phyloP scores from a whole-genome alignment of 108 stramenopile species.

The Cyclotella atomus region DNA sequence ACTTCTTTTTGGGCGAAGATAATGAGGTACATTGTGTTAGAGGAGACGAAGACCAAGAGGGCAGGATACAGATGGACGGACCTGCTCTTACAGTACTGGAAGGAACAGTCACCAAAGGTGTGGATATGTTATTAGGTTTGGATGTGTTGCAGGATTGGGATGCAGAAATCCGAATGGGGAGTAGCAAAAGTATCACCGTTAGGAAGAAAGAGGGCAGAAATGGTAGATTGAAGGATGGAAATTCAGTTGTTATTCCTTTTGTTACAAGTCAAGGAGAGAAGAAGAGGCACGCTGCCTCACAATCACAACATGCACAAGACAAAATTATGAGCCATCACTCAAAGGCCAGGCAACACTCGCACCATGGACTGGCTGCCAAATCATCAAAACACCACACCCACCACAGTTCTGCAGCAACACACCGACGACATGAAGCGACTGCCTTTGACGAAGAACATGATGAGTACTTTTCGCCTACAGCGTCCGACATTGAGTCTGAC shows the following conservation, averaged over 20 bases:
- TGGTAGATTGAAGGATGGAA: not conserved
- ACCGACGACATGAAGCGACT: not conserved
- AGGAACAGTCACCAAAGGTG: slow-evolving; percentile 50
- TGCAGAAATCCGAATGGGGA: slow-evolving; percentile 46
- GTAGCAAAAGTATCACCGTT: slow-evolving; percentile 21
- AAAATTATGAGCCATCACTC: not conserved
- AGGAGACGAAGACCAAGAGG: not conserved
- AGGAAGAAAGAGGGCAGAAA: slow-evolving; percentile 10
- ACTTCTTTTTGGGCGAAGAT: slow-evolving; percentile 42
- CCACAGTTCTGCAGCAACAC: not conserved
- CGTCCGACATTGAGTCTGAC: slow-evolving; percentile 52
- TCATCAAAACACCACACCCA: not conserved
- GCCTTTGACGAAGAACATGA: slow-evolving; percentile 5
- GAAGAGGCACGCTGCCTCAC: not conserved
- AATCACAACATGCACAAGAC: too few relatives aligned
- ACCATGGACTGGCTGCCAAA: not conserved
- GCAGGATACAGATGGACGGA: slow-evolving; percentile 36
- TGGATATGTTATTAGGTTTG: slow-evolving; percentile 54
- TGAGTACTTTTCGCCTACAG: slow-evolving; percentile 36
- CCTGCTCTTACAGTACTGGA: slow-evolving; percentile 64
- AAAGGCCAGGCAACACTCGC: not conserved
- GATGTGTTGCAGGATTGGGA: slow-evolving; percentile 58
- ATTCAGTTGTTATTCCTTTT: slow-evolving; percentile 28
- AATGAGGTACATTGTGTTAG: not conserved
- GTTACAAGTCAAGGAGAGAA: not conserved